A percentile compares a stretch with the other conserved stretches of the same genome.
These are phyloP conservation scores for Trichothecium roseum DNA, from an alignment of 2,329 filamentous ascomycete genomes.

Conservation along the genomic window DNA sequence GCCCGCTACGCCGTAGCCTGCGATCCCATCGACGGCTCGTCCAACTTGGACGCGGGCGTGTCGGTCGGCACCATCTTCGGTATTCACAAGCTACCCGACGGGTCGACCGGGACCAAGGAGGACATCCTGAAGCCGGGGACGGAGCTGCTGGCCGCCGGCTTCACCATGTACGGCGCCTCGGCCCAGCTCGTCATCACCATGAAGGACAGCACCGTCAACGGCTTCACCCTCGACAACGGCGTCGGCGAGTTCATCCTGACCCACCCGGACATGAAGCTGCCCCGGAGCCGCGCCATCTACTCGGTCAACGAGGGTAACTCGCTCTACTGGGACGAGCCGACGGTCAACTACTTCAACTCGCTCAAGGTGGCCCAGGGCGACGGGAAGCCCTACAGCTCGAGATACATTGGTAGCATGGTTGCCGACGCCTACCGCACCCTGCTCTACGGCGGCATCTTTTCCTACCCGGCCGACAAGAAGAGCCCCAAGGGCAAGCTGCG, in stretches of 20 bases:
- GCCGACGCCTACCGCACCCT: conserved; percentile 95
- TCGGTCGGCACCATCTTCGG: conserved; percentile 97
- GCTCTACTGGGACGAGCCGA: conserved; percentile 85
- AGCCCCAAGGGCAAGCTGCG: conserved; percentile 95
- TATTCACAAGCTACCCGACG: conserved; percentile 80
- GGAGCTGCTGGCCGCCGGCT: conserved; percentile 87
- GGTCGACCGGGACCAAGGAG: conserved; percentile 62
- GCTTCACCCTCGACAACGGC: conserved; percentile 94
- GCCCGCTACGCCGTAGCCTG: conserved; percentile 92
- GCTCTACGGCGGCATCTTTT: conserved; percentile 93
- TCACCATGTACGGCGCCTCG: conserved; percentile 99
- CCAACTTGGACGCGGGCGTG: conserved; percentile 94
- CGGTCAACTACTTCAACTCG: conserved; percentile 79
- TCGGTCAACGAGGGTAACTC: conserved; percentile 98
- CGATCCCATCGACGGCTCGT: conserved; percentile 95
- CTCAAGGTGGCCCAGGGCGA: conserved; percentile 68
- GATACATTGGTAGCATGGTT: conserved; percentile 98
- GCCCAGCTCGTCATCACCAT: conserved; percentile 96
- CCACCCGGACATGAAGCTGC: conserved; percentile 87
- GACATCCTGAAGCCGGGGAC: conserved; percentile 84
- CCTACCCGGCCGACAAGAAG: conserved; percentile 96
- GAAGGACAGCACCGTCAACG: conserved; percentile 85
- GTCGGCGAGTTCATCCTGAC: conserved; percentile 98
- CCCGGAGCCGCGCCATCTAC: conserved; percentile 76
- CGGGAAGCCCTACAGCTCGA: conserved; percentile 84